Conservation (phyloP, 75 land plant genomes). For the Larix kaempferi region DNA sequence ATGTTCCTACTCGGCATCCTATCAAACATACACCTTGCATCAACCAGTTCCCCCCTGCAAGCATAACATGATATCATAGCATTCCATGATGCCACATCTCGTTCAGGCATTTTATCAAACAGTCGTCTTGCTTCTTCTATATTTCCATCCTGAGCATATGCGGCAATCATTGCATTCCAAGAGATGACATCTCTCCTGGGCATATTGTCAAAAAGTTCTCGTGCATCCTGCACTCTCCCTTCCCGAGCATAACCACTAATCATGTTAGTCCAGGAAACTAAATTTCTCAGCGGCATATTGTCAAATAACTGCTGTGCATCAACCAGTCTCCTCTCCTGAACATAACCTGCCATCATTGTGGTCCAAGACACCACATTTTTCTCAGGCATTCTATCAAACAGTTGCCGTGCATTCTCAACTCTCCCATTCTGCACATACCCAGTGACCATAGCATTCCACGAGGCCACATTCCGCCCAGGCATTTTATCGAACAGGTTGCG, state of each 20-base stretch:
- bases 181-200: slow-evolving; percentile 2
- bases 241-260: background rate
- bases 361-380: slow-evolving; percentile 9
- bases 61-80: slow-evolving; percentile 4
- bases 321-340: background rate
- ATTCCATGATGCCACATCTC: slow-evolving; percentile 5
- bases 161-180: slow-evolving; percentile 8
- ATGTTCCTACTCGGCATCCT: slow-evolving; percentile 7
- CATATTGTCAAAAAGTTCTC: slow-evolving; percentile 4
- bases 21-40: slow-evolving; percentile 8
- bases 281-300: background rate
- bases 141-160: background rate
- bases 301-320: background rate
- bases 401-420: background rate
- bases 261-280: slow-evolving; percentile 3
- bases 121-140: background rate
- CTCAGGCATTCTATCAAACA: slow-evolving; percentile 5
- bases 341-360: slow-evolving; percentile 3
- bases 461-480: slow-evolving; percentile 2
- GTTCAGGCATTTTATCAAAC: slow-evolving; percentile 7
- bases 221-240: background rate
- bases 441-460: slow-evolving; percentile 1
- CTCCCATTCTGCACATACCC: slow-evolving; percentile 8
- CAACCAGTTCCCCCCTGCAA: slow-evolving; percentile 3
- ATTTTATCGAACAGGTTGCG: background rate